A percentile compares a stretch with the other conserved stretches of the same genome.
Evolutionary conservation across 345 rosid species (phyloP).

Genomic region (Populus pruinosa): DNA sequence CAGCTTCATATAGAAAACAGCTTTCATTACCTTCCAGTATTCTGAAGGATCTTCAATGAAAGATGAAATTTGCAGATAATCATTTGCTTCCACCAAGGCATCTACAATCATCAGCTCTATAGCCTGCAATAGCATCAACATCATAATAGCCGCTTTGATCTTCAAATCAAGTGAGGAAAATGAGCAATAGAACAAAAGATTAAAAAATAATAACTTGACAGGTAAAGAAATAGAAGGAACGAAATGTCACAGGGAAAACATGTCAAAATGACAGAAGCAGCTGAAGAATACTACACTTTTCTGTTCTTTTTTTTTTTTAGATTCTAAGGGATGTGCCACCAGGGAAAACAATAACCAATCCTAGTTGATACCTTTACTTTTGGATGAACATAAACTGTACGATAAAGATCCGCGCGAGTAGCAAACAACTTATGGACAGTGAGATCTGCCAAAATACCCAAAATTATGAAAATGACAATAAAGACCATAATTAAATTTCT

Average conservation of each 20-base stretch:
- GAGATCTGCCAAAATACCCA: slow-evolving; percentile 55
- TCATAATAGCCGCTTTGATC: slow-evolving; percentile 6
- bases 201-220: neutral
- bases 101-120: slow-evolving; percentile 88
- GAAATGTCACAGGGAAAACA: neutral
- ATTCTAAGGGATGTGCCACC: too few relatives aligned
- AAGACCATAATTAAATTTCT: slow-evolving; percentile 9
- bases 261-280: neutral
- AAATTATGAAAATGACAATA: slow-evolving; percentile 1
- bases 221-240: neutral
- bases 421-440: slow-evolving; percentile 73
- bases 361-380: slow-evolving; percentile 73
- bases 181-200: neutral
- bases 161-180: neutral
- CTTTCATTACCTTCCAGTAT: slow-evolving; percentile 77
- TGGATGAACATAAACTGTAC: slow-evolving; percentile 89
- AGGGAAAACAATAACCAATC: neutral
- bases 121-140: slow-evolving; percentile 49
- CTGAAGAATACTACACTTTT: too few relatives aligned
- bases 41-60: slow-evolving; percentile 65
- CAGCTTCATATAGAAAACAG: slow-evolving; percentile 6
- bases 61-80: slow-evolving; percentile 56
- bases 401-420: slow-evolving; percentile 89
- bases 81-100: slow-evolving; percentile 77
- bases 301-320: too few relatives aligned